Evolutionary conservation across 371 early-diverging fungal genomes (phyloP).

Genomic region (Mucor piriformis): DNA sequence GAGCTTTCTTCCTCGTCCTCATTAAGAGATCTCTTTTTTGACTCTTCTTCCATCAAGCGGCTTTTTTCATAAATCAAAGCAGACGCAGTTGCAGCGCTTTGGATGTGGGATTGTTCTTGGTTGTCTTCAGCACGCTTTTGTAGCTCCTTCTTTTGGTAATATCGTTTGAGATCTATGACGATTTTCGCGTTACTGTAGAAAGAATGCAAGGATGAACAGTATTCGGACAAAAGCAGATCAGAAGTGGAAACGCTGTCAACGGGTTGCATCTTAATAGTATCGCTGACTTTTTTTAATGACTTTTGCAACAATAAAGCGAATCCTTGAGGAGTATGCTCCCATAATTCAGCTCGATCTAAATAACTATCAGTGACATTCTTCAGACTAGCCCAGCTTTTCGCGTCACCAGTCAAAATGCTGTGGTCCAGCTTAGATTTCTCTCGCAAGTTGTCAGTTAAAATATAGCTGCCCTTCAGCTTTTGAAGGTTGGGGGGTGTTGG

Average conservation of each 20-base stretch:
- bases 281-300: background rate
- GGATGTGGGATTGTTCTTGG: conserved; percentile 1
- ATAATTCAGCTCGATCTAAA: background rate
- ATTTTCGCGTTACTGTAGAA: background rate
- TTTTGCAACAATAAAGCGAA: background rate
- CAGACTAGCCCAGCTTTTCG: background rate
- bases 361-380: background rate
- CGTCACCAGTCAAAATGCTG: background rate
- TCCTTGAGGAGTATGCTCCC: background rate
- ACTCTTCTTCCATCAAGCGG: conserved; percentile 6
- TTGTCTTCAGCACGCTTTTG: conserved; percentile 3
- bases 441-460: background rate
- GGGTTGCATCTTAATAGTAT: background rate
- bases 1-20: conserved; percentile 7
- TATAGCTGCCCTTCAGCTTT: background rate
- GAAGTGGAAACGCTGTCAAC: background rate
- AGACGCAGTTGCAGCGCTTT: conserved; percentile 2
- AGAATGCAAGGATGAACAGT: background rate
- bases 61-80: conserved; percentile 9
- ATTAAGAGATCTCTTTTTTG: conserved; percentile 9
- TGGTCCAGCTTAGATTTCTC: background rate
- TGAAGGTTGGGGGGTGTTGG: background rate
- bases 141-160: conserved; percentile 13
- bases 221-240: background rate
- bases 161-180: background rate